A percentile compares a stretch with the other conserved stretches of the same genome.
These are phyloP conservation scores for Fusarium nelsonii DNA, from an alignment of 2,329 filamentous ascomycete species.

Conservation along the genomic window DNA sequence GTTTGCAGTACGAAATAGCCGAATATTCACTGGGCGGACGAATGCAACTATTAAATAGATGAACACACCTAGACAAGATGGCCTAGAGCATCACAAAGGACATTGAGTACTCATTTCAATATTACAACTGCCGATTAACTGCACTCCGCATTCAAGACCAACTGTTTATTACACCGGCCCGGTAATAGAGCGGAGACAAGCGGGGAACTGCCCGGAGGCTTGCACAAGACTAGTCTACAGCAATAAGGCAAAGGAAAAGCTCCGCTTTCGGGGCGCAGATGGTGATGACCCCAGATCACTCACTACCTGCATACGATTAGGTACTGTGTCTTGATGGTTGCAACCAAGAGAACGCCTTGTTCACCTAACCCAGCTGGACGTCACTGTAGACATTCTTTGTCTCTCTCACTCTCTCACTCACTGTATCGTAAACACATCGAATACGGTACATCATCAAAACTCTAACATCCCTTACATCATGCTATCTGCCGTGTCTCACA, in stretches of 20 bases:
- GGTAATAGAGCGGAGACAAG: constrained; percentile 31
- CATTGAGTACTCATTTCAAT: neutral
- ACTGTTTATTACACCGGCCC: constrained; percentile 19
- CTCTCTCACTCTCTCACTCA: too few relatives aligned
- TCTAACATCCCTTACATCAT: constrained; percentile 1
- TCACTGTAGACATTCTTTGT: neutral
- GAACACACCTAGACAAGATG: too few relatives aligned
- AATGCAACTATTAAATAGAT: too few relatives aligned
- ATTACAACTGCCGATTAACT: neutral
- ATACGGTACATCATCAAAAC: neutral
- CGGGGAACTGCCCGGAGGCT: constrained; percentile 17
- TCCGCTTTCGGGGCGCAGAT: constrained; percentile 34
- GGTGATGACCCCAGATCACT: constrained; percentile 8
- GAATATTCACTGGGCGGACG: too few relatives aligned
- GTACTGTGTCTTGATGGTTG: neutral
- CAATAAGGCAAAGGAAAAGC: neutral
- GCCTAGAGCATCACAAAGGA: neutral
- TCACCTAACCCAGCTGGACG: neutral
- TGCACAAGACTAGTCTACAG: neutral
- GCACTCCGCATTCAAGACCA: neutral
- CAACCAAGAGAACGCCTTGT: constrained; percentile 12
- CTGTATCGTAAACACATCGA: neutral
- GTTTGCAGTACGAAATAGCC: neutral
- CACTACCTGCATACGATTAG: too few relatives aligned
- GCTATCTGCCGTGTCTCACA: neutral